Evolutionary conservation across 306 rosid genomes (phyloP), one percentile per base, ranked within the genome.

Genomic region (Quercus suber): DNA sequence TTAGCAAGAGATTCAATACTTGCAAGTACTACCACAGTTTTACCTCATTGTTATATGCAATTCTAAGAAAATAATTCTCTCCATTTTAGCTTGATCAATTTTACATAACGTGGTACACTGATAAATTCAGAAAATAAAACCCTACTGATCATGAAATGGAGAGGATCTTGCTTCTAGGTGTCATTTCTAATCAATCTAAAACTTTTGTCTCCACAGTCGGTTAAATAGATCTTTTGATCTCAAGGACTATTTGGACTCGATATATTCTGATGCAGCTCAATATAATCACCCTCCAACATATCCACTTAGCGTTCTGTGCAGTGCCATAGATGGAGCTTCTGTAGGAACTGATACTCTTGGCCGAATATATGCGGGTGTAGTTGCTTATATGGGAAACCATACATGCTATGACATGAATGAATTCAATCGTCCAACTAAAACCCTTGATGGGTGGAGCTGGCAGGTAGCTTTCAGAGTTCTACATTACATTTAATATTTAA

Each of bases 1-100:
- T 89, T 69, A 83, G 86, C 82, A 65, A 72, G 10, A 82, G 18
- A 77, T 91, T 89, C 17, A 83, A 74, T 30, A 83, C 89, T 79
- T 87, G 96, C 92, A 31, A 60, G 91, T 69, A 82, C 8, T 41
- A 20, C 3, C 5, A 31, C 43, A 63, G 69, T 63, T 33, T 59
- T n/a, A 4, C 31, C 31, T 59, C 17, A 8, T 71, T 18, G 27
- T 43, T 8, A 37, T 23, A 37, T 25, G 9, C 43, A 58, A 21
- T 43, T 37, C n/a, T 45, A 41, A 41, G 11, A 41, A 41, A 41
- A 41, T 8, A 41, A 41, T 41, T 41, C 45, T 41, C 45, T 41
- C 12, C 45, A 37, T 37, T 37, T 41, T 8, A 41, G 45, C 11
- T 41, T 41, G 45, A 41, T 41, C 45, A 41, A 41, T 41, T 41